phyloP scores from a whole-genome alignment of 2,329 filamentous ascomycete species.

The Curvularia hawaiiensis region DNA sequence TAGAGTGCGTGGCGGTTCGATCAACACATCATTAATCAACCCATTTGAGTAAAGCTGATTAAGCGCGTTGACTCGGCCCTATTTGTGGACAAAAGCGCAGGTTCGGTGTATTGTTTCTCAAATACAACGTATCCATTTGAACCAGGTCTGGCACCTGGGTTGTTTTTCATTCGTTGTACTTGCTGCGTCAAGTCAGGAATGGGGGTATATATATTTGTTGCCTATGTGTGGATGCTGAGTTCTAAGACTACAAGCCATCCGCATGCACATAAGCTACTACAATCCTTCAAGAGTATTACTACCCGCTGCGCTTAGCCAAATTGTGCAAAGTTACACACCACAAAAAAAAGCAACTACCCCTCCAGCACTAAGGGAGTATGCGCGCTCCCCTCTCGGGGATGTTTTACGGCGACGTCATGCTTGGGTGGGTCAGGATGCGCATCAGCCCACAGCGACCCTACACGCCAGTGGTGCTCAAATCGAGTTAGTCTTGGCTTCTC shows the following conservation, averaged over 20 bases:
- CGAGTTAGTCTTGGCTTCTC: conserved; percentile 15
- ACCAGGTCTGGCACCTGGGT: neutral
- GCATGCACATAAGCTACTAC: neutral
- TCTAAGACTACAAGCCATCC: neutral
- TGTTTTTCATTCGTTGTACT: neutral
- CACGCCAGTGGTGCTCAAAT: conserved; percentile 12
- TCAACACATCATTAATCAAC: neutral
- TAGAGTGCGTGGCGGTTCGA: conserved; percentile 6
- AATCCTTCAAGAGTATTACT: neutral
- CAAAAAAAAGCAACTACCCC: neutral
- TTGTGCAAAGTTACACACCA: neutral
- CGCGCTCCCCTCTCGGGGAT: conserved; percentile 9
- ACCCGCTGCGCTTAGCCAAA: neutral
- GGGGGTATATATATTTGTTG: neutral
- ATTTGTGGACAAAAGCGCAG: neutral
- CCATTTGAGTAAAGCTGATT: conserved; percentile 1
- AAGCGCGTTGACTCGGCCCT: neutral
- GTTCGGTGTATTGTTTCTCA: neutral
- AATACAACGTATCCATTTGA: neutral
- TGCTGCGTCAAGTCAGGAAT: neutral
- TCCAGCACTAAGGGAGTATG: conserved; percentile 3
- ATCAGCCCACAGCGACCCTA: conserved; percentile 20
- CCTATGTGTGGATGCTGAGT: neutral
- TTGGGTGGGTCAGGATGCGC: conserved; percentile 16
- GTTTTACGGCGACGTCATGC: conserved; percentile 22